These are phyloP conservation scores for Phanerochaete carnosa DNA, from an alignment of 768 basidiomycete genomes.

Conservation along the genomic window DNA sequence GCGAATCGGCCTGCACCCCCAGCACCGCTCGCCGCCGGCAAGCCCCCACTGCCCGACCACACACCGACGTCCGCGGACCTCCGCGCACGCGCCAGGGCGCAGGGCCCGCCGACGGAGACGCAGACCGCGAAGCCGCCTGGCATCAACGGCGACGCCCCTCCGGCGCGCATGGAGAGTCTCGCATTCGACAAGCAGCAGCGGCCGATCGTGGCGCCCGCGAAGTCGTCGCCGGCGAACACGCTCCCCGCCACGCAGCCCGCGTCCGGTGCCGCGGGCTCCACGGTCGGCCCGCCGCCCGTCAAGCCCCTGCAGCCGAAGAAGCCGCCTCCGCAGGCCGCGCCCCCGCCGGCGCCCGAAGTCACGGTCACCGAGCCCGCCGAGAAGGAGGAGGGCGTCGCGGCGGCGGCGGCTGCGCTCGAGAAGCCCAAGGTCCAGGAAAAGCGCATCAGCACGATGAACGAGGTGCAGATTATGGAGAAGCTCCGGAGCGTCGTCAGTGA, in stretches of 20 bases:
- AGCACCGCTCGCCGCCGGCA: slow-evolving; percentile 31
- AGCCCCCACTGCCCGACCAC: slow-evolving; percentile 40
- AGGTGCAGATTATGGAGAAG: slow-evolving; percentile 98
- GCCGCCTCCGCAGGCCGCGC: slow-evolving; percentile 25
- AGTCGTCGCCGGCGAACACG: slow-evolving; percentile 39
- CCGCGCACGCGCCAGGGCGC: slow-evolving; percentile 58
- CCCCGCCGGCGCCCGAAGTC: slow-evolving; percentile 6
- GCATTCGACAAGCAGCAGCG: slow-evolving; percentile 23
- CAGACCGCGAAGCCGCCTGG: slow-evolving; percentile 31
- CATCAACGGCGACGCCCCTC: slow-evolving; percentile 27
- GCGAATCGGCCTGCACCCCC: slow-evolving; percentile 53
- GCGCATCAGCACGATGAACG: slow-evolving; percentile 94
- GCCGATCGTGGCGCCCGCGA: slow-evolving; percentile 42
- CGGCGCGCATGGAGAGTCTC: slow-evolving; percentile 52
- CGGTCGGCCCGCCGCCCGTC: slow-evolving; percentile 56
- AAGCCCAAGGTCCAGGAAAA: slow-evolving; percentile 70
- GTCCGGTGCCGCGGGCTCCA: slow-evolving; percentile 45
- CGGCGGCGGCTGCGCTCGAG: slow-evolving; percentile 64
- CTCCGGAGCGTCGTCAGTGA: slow-evolving; percentile 81
- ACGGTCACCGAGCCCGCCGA: slow-evolving; percentile 32
- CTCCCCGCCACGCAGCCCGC: slow-evolving; percentile 44
- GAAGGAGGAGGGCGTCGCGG: slow-evolving; percentile 51
- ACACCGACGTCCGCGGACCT: slow-evolving; percentile 65
- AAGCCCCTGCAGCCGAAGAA: slow-evolving; percentile 83
- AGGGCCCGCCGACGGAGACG: slow-evolving; percentile 40